A percentile compares a stretch with the other conserved stretches of the same genome.
phyloP scores from a whole-genome alignment of 371 early-diverging fungal genomes.

The Apophysomyces elegans region DNA sequence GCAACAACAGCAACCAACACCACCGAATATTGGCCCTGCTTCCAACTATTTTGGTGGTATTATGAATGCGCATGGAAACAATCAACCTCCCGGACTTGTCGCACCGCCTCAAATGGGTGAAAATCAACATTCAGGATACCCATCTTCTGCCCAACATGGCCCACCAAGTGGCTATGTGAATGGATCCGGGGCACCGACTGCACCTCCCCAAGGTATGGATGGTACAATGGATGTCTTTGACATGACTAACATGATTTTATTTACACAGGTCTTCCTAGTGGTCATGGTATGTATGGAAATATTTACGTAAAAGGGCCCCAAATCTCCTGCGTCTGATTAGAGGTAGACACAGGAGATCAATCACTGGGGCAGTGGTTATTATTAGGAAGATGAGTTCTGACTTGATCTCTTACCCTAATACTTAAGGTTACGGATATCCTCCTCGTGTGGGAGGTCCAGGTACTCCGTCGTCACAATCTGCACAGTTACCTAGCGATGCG shows the following conservation, averaged over 20 bases:
- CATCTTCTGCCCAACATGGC: conserved; percentile 13
- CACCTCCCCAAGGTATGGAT: conserved; percentile 14
- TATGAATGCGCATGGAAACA: conserved; percentile 25
- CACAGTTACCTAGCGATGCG: conserved; percentile 5
- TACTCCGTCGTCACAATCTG: conserved; percentile 18
- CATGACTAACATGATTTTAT: neutral
- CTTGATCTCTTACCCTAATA: neutral
- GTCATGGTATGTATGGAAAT: conserved; percentile 1
- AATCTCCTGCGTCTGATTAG: neutral
- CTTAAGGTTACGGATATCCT: conserved; percentile 19
- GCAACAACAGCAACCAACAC: conserved; percentile 22
- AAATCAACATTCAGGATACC: neutral
- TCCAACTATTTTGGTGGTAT: conserved; percentile 34
- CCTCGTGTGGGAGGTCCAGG: conserved; percentile 17
- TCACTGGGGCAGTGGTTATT: neutral
- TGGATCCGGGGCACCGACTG: conserved; percentile 7
- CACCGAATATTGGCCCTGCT: conserved; percentile 33
- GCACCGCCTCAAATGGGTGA: conserved; percentile 8
- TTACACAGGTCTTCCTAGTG: neutral
- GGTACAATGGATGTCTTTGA: neutral
- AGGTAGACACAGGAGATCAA: neutral
- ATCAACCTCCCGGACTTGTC: conserved; percentile 17
- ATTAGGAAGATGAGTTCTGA: neutral
- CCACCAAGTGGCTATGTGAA: conserved; percentile 14
- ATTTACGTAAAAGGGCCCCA: neutral